Base-by-base conservation (phyloP, 2,329 filamentous ascomycete species). In the Lachnellula hyalina region DNA sequence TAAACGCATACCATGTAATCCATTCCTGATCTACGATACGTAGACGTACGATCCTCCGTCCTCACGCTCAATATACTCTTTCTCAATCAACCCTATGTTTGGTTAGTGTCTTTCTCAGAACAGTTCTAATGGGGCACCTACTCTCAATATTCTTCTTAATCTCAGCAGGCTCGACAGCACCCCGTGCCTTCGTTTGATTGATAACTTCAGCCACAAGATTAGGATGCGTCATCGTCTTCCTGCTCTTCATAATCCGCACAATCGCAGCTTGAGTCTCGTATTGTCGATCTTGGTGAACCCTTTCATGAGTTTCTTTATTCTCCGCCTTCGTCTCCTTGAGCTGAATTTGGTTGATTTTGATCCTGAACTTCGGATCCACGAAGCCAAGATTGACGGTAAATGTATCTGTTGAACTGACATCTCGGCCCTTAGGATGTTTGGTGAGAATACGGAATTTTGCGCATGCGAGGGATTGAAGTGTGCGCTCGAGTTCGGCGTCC, bases 321-420 rank as follows among this genome's bases (percentile, higher is more conserved):
- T 99, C 94, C 67, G 93, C 88, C 65, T 88, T 89, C 0, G 94
- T 97, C 74, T 99, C 94, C 73, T 94, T 95, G 49, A 96, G 81
- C 73, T 99, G 94, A 64, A 99, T 94, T 73, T 96, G 93, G 74
- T 97, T 99, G 77, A 99, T 96, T 77, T 99, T 99, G 74, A 99
- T 86, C 54, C 91, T 85, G 72, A 89, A 88, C 72, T 94, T 96
- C 19, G 85, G 80, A 67, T 96, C 87, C 2, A 75, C 75, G 72
- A 99, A 99, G 15, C 70, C 70, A 45, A 79, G 72, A 74, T 96
- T 96, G 67, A 96, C 85, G 0, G 83, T 83, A 67, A 99, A 99
- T 0, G 85, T 89, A 72, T 99, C 95, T 0, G 82, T 89, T 0
- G 77, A 68, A 55, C 81, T 80, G 62, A 99, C 84, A 0, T 99